phyloP scores from a whole-genome alignment of 805 yeast genomes.

The Yarrowia divulgata region DNA sequence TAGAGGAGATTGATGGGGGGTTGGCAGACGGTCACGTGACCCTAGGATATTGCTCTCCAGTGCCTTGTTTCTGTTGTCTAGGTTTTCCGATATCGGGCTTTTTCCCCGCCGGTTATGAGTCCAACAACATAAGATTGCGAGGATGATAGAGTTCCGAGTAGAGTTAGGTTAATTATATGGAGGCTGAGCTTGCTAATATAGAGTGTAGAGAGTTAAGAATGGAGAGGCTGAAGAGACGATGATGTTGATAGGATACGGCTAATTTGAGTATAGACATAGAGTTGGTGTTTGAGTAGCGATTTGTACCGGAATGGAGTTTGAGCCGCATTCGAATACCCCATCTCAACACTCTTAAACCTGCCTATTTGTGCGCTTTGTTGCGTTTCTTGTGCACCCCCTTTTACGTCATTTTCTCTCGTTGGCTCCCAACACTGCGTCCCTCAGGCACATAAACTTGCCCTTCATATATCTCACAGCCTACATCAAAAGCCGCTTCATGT shows the following conservation, averaged over 20 bases:
- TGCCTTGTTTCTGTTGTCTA: not conserved
- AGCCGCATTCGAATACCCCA: no score
- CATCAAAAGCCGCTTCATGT: slow-evolving; percentile 29
- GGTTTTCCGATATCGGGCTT: slow-evolving; percentile 15
- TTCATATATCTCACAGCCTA: slow-evolving; percentile 19
- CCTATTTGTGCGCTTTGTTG: not conserved
- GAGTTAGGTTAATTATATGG: slow-evolving; percentile 7
- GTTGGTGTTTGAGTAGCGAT: slow-evolving; percentile 3
- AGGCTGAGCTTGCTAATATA: slow-evolving; percentile 3
- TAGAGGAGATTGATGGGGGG: not conserved
- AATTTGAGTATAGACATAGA: not conserved
- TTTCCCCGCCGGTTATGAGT: slow-evolving; percentile 35
- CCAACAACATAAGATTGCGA: slow-evolving; percentile 16
- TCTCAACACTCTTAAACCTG: not conserved
- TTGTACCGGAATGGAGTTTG: no score
- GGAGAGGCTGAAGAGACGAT: slow-evolving; percentile 6
- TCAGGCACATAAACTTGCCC: slow-evolving; percentile 29
- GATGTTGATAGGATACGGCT: slow-evolving; percentile 6
- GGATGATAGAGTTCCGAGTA: slow-evolving; percentile 12
- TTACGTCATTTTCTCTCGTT: not conserved
- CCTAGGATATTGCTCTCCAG: no score
- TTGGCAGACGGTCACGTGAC: not conserved
- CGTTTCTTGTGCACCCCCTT: not conserved
- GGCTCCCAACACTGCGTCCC: not conserved
- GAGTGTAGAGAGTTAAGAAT: not conserved